Evolutionary conservation across 148 eudicot species (phyloP).

Genomic region (Chenopodium suecicum): DNA sequence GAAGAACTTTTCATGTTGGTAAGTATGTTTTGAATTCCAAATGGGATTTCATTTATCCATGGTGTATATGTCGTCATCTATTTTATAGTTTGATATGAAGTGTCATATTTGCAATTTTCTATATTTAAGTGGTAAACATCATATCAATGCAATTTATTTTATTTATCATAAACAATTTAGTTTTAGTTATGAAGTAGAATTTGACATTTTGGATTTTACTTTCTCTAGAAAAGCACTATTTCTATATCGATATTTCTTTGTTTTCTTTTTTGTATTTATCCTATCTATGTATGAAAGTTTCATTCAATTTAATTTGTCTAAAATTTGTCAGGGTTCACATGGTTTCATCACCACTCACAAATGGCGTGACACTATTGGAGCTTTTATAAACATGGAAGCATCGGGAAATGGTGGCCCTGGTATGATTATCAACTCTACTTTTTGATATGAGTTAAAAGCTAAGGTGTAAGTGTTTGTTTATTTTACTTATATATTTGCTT

Average conservation of each 20-base stretch:
- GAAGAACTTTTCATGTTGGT: slow-evolving; percentile 99
- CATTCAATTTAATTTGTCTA: background rate
- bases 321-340: slow-evolving; percentile 75
- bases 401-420: slow-evolving; percentile 94
- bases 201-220: background rate
- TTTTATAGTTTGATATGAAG: background rate
- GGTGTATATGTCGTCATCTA: background rate
- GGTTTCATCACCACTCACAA: slow-evolving; percentile 87
- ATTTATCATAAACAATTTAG: background rate
- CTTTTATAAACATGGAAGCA: slow-evolving; percentile 90
- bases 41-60: background rate
- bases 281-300: background rate
- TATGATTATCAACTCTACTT: slow-evolving; percentile 22
- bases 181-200: background rate
- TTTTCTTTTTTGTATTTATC: no score
- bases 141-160: background rate
- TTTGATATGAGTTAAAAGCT: no score
- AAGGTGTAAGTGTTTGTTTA: no score
- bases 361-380: slow-evolving; percentile 91
- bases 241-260: no score
- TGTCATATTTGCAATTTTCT: background rate
- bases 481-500: no score
- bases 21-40: slow-evolving; percentile 22
- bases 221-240: background rate
- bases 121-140: background rate